Evolutionary conservation across 495 filamentous ascomycete species (phyloP), one percentile per base, ranked within the genome.

Genomic region (Collariella sp.): DNA sequence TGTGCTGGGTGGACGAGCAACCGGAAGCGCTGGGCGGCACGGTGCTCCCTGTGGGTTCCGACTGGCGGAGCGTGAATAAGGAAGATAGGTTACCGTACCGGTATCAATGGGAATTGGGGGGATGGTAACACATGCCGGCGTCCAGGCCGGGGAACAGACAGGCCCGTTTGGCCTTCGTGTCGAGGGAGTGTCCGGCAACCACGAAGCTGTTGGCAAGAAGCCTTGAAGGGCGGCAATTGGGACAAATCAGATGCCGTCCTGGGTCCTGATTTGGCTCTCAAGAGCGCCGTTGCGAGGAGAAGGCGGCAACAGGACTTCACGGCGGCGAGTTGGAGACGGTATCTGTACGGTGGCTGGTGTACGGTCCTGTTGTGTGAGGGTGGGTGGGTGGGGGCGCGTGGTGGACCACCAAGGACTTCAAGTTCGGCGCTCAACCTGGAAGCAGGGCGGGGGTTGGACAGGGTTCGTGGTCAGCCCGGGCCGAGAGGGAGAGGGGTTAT

Each of bases 221-320:
- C 4, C 26, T 31, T 9, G 42, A 33, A 31, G 31, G 42, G 50
- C 50, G 50, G 50, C 33, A 46, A 53, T 35, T 2, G 23, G 2
- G 41, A 43, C 19, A 15, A 26, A n/a, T 23, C n/a, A 23, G 11
- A 15, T 9, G 34, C n/a, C 15, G 23, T 31, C 34, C 22, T 43
- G 3, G 18, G 23, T 22, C 43, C 42, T 43, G 9, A 20, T 11
- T 45, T 7, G 33, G 38, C 24, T 26, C 13, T 38, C 38, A 4
- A 6, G 13, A 10, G 6, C 13, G 7, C 26, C 26, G 5, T 9
- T 9, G 5, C 26, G n/a, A 38, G 23, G n/a, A 23, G 44, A 45
- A 33, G 52, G 52, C 52, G 52, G 52, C 38, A 43, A 49, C 49
- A 41, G 29, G 24, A 38, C 13, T 19, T 49, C 31, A 31, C 18